A percentile compares a stretch with the other conserved stretches of the same genome.
These are phyloP conservation scores for Gyrodon lividus DNA, from an alignment of 768 basidiomycete genomes.

Conservation along the genomic window DNA sequence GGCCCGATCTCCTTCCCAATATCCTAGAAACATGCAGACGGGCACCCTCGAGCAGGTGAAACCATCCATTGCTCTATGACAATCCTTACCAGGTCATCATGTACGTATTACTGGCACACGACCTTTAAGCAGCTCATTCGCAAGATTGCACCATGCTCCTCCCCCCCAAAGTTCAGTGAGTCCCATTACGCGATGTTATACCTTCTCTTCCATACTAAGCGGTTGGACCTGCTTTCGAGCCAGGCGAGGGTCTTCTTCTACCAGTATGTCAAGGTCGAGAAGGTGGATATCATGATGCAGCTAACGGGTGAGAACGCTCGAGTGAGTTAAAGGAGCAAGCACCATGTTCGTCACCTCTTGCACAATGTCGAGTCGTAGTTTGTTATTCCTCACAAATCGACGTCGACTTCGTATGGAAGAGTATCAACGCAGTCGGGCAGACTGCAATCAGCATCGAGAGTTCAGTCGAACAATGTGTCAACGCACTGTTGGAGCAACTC, in stretches of 20 bases:
- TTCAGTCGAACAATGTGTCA: constrained; percentile 92
- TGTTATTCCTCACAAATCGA: constrained; percentile 92
- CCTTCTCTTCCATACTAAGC: constrained; percentile 91
- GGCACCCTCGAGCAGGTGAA: constrained; percentile 99
- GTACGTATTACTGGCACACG: constrained; percentile 86
- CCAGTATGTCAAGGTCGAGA: constrained; percentile 99
- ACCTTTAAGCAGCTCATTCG: constrained; percentile 74
- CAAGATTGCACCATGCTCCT: constrained; percentile 98
- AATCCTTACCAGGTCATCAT: constrained; percentile 72
- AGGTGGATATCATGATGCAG: constrained; percentile 97
- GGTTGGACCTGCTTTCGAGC: constrained; percentile 83
- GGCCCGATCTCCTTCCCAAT: constrained; percentile 94
- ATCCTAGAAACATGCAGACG: constrained; percentile 99
- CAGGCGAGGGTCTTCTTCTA: constrained; percentile 99
- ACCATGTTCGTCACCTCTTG: not conserved
- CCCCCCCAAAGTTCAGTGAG: constrained; percentile 98
- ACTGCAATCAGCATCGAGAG: constrained; percentile 93
- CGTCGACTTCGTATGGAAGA: constrained; percentile 95
- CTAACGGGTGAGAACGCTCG: constrained; percentile 83
- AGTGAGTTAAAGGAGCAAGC: constrained; percentile 93
- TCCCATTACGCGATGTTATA: constrained; percentile 96
- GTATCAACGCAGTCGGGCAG: constrained; percentile 94
- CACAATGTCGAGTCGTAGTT: not conserved
- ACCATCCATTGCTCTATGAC: constrained; percentile 25
- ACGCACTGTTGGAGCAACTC: constrained; percentile 88